phyloP scores from a whole-genome alignment of 257 asterid genomes.

The Solanum verrucosum region DNA sequence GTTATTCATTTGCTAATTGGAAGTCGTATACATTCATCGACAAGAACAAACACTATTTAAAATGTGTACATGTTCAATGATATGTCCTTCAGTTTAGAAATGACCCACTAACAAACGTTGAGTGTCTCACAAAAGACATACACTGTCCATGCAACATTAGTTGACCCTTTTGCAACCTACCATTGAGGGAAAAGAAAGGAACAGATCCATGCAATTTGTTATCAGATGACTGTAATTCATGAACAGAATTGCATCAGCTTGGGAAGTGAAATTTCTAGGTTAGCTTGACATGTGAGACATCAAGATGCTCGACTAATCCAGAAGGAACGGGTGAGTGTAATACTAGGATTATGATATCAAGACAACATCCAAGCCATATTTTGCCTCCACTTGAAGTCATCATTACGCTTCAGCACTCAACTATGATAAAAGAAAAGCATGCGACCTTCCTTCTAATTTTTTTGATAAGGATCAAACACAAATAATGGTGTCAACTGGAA shows the following conservation, averaged over 20 bases:
- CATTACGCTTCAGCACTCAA: background rate
- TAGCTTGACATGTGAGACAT: background rate
- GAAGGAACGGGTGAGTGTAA: background rate
- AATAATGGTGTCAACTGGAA: background rate
- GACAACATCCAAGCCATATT: background rate
- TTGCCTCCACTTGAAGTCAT: slow-evolving; percentile 58
- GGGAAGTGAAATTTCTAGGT: background rate
- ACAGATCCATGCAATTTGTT: background rate
- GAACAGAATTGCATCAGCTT: background rate
- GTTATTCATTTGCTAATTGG: background rate
- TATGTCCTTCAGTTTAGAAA: background rate
- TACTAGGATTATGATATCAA: background rate
- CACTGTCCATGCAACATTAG: background rate
- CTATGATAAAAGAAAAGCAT: background rate
- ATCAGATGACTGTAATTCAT: background rate
- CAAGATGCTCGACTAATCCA: background rate
- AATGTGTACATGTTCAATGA: background rate
- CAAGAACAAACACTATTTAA: background rate
- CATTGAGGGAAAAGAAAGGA: background rate
- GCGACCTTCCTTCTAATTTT: background rate
- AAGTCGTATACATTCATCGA: background rate
- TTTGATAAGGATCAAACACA: background rate
- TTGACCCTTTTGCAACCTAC: background rate
- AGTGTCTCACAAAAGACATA: background rate
- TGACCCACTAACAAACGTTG: background rate